These are phyloP conservation scores for Sordariomycetes sp. DNA, from an alignment of 2,329 filamentous ascomycete species.

Conservation along the genomic window DNA sequence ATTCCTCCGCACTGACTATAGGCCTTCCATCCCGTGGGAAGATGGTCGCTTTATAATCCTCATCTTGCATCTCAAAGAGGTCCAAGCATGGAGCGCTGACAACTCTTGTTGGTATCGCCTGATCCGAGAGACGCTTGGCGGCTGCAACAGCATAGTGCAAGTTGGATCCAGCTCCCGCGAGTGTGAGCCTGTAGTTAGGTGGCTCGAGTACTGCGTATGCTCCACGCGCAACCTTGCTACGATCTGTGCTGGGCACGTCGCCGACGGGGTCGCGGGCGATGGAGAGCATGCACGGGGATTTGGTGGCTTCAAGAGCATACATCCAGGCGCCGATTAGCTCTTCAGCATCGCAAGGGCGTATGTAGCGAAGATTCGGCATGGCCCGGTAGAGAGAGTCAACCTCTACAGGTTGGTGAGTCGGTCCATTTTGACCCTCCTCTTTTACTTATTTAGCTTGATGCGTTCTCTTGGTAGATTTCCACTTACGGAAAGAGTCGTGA, in stretches of 20 bases:
- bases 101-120: conserved; percentile 23
- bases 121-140: conserved; percentile 26
- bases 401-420: conserved; percentile 54
- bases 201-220: conserved; percentile 36
- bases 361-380: conserved; percentile 54
- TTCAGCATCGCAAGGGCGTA: conserved; percentile 49
- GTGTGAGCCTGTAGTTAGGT: conserved; percentile 31
- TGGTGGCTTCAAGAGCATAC: conserved; percentile 29
- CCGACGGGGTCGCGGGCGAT: conserved; percentile 34
- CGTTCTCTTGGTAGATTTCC: too few species aligned
- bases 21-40: conserved; percentile 31
- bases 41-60: conserved; percentile 32
- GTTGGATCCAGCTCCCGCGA: conserved; percentile 29
- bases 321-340: conserved; percentile 47
- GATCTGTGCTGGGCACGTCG: conserved; percentile 25
- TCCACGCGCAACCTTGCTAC: conserved; percentile 30
- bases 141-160: conserved; percentile 22
- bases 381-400: conserved; percentile 47
- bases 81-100: conserved; percentile 34
- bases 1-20: conserved; percentile 51
- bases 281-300: conserved; percentile 37
- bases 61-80: conserved; percentile 32
- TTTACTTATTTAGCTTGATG: too few species aligned
- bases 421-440: conserved; percentile 54
- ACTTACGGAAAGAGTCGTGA: conserved; percentile 49